phyloP scores from a whole-genome alignment of 176 grass and related monocot genomes.

The Hordeum marinum region DNA sequence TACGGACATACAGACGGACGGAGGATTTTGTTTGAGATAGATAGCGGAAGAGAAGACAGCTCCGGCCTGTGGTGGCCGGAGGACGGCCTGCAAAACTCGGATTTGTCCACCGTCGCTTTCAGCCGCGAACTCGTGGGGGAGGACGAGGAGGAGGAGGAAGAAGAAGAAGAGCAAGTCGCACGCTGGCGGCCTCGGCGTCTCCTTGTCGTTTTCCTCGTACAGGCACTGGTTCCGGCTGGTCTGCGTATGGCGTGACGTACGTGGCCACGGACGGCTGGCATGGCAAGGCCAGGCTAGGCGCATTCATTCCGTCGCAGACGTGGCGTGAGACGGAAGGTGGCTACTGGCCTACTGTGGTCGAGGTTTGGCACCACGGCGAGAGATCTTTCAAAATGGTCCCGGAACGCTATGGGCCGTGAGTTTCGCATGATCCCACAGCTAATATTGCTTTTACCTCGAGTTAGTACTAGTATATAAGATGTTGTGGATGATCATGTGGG shows the following conservation, averaged over 20 bases:
- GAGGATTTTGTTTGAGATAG: not conserved
- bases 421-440: no score
- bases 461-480: no score
- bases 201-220: not conserved
- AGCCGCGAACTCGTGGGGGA: not conserved
- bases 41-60: no score
- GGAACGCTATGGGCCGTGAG: no score
- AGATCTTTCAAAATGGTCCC: no score
- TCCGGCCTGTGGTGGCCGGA: not conserved
- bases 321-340: not conserved
- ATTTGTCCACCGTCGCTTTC: slow-evolving; percentile 22
- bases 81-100: slow-evolving; percentile 20
- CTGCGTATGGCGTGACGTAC: slow-evolving; percentile 16
- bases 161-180: not conserved
- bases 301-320: not conserved
- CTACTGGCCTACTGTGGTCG: no score
- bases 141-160: not conserved
- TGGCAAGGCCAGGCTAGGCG: no score
- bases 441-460: no score
- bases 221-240: not conserved
- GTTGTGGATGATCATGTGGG: no score
- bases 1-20: not conserved
- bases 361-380: no score
- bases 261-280: not conserved
- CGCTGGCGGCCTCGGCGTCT: not conserved